Conservation (phyloP, 2,329 filamentous ascomycete species). For the Fusarium sp. region DNA sequence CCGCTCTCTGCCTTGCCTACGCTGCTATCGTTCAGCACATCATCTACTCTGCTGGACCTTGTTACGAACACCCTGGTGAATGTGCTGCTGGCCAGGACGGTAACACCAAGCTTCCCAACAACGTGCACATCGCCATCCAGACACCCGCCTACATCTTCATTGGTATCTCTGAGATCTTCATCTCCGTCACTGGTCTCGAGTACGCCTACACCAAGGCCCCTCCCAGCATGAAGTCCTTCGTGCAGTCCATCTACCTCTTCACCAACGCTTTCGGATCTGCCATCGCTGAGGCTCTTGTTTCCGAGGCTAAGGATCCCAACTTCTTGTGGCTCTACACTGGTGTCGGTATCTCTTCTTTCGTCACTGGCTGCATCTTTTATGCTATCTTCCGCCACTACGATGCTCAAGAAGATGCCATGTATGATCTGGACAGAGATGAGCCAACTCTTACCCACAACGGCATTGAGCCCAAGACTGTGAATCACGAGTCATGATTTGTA, state of each 20-base stretch:
- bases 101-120: conserved; percentile 47
- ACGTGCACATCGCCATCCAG: conserved; percentile 64
- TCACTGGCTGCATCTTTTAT: conserved; percentile 63
- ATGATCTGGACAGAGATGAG: conserved; percentile 49
- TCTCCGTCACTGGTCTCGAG: conserved; percentile 73
- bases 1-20: conserved; percentile 63
- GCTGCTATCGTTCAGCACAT: conserved; percentile 66
- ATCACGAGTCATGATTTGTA: conserved; percentile 15
- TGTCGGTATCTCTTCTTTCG: conserved; percentile 58
- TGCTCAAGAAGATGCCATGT: conserved; percentile 49
- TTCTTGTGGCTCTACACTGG: conserved; percentile 73
- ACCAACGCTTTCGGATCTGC: conserved; percentile 66
- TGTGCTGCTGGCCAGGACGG: conserved; percentile 47
- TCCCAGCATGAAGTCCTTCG: conserved; percentile 71
- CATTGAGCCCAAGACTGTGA: conserved; percentile 20
- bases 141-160: conserved; percentile 65
- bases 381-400: conserved; percentile 50
- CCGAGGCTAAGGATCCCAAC: conserved; percentile 67
- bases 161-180: conserved; percentile 67
- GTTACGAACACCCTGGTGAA: conserved; percentile 54
- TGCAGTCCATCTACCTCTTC: conserved; percentile 66
- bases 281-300: conserved; percentile 68
- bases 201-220: conserved; percentile 80
- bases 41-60: conserved; percentile 64
- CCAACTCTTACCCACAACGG: conserved; percentile 34